Percentiles rank a stretch among this genome's conserved stretches.
Evolutionary conservation across 2,329 filamentous ascomycete species (phyloP).

Genomic region (Neodidymelliopsis sp.): DNA sequence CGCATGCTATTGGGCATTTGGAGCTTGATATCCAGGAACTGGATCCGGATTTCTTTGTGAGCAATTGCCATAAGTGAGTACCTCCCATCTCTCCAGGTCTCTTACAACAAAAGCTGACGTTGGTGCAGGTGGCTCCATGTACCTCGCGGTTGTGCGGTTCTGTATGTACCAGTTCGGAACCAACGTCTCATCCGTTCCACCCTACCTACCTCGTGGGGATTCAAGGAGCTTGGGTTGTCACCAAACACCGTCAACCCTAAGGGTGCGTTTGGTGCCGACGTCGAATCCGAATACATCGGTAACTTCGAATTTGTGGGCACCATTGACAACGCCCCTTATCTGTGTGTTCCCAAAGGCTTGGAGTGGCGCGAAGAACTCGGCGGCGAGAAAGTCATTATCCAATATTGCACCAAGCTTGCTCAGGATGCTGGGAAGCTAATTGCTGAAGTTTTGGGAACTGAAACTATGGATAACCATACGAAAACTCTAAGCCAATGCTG

Average conservation of each 20-base stretch:
- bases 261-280: conserved; percentile 24
- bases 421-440: conserved; percentile 67
- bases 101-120: neutral
- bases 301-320: conserved; percentile 83
- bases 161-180: conserved; percentile 80
- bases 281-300: conserved; percentile 67
- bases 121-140: conserved; percentile 77
- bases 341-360: conserved; percentile 75
- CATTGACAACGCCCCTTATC: conserved; percentile 73
- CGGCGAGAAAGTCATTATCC: conserved; percentile 73
- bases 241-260: conserved; percentile 48
- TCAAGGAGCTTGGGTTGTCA: conserved; percentile 58
- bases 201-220: conserved; percentile 79
- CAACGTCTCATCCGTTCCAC: conserved; percentile 77
- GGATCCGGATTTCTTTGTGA: conserved; percentile 85
- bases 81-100: neutral
- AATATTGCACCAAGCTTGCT: conserved; percentile 70
- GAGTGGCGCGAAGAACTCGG: conserved; percentile 74
- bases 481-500: conserved; percentile 70
- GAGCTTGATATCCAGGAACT: conserved; percentile 70
- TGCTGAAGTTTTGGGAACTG: conserved; percentile 71
- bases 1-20: conserved; percentile 84
- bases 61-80: conserved; percentile 66
- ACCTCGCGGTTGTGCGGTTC: conserved; percentile 79
- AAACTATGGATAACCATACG: conserved; percentile 72